A percentile compares a stretch with the other conserved stretches of the same genome.
phyloP scores from a whole-genome alignment of 495 filamentous ascomycete species.

The Rostrohypoxylon terebratum region DNA sequence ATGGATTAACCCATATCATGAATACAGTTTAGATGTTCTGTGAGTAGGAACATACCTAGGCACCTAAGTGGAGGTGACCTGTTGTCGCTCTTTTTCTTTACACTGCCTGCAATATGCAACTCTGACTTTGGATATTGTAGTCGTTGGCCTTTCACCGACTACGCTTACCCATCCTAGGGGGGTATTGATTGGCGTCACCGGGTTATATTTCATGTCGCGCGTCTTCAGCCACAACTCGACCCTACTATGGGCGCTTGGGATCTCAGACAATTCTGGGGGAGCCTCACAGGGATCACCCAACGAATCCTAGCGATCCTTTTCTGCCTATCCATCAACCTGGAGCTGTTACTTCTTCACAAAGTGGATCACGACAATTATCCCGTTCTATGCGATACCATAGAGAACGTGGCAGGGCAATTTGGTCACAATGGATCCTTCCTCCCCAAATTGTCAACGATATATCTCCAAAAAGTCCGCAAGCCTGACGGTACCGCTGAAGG shows the following conservation, averaged over 20 bases:
- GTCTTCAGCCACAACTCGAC: not conserved
- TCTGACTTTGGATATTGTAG: not conserved
- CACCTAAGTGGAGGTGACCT: too few species aligned
- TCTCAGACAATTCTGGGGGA: not conserved
- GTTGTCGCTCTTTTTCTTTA: not conserved
- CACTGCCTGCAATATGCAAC: not conserved
- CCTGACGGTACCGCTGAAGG: not conserved
- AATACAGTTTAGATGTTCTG: not conserved
- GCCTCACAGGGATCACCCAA: not conserved
- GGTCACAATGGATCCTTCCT: not conserved
- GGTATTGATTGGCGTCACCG: slow-evolving; percentile 1
- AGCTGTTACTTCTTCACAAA: slow-evolving; percentile 13
- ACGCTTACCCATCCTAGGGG: slow-evolving; percentile 12
- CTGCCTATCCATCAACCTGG: slow-evolving; percentile 9
- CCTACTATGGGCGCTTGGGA: not conserved
- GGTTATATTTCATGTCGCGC: not conserved
- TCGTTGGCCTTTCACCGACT: not conserved
- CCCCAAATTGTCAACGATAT: slow-evolving; percentile 3
- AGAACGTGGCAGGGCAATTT: not conserved
- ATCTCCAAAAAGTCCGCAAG: slow-evolving; percentile 1
- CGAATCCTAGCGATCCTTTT: slow-evolving; percentile 18
- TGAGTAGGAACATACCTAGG: not conserved
- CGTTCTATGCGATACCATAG: not conserved
- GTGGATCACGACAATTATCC: not conserved
- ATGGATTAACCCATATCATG: not conserved